Percentiles rank a stretch among this genome's conserved stretches.
Evolutionary conservation across 2,329 filamentous ascomycete genomes (phyloP).

Genomic region (Penicillium janthinellum): DNA sequence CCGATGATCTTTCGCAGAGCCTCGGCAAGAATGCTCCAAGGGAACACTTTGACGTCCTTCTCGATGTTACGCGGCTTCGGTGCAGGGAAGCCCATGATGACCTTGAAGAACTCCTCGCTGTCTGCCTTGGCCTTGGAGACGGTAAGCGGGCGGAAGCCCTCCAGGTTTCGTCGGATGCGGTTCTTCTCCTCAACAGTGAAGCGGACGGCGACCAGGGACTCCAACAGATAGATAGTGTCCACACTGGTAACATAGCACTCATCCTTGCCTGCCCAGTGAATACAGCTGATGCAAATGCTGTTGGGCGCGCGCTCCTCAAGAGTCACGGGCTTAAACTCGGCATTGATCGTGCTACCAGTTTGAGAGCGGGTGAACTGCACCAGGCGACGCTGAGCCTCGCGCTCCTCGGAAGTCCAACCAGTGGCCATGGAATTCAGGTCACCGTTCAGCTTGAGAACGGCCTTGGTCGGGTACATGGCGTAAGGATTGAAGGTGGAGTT

Average conservation of each 20-base stretch:
- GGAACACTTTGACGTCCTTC: slow-evolving; percentile 98
- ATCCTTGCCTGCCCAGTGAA: slow-evolving; percentile 89
- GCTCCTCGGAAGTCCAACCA: slow-evolving; percentile 81
- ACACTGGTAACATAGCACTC: slow-evolving; percentile 95
- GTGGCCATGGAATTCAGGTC: slow-evolving; percentile 82
- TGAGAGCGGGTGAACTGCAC: slow-evolving; percentile 87
- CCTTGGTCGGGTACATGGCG: slow-evolving; percentile 80
- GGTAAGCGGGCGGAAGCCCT: slow-evolving; percentile 88
- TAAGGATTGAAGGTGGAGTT: slow-evolving; percentile 72
- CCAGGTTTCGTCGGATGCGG: slow-evolving; percentile 89
- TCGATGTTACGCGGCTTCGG: slow-evolving; percentile 97
- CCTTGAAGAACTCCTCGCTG: slow-evolving; percentile 96
- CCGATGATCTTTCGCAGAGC: slow-evolving; percentile 98
- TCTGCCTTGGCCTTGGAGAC: slow-evolving; percentile 91
- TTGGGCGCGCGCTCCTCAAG: slow-evolving; percentile 77
- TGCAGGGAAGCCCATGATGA: slow-evolving; percentile 96
- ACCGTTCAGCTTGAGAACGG: slow-evolving; percentile 78
- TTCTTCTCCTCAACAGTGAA: slow-evolving; percentile 99
- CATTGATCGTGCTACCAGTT: slow-evolving; percentile 75
- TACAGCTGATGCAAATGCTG: slow-evolving; percentile 95
- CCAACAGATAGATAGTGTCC: slow-evolving; percentile 92
- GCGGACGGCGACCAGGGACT: slow-evolving; percentile 80
- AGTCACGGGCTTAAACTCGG: slow-evolving; percentile 76
- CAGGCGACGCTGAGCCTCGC: slow-evolving; percentile 74
- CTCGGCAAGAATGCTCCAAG: slow-evolving; percentile 84